Percentiles rank a stretch among this genome's conserved stretches.
Conservation (phyloP, 208 protist species). For the Trypanosoma conorhini region DNA sequence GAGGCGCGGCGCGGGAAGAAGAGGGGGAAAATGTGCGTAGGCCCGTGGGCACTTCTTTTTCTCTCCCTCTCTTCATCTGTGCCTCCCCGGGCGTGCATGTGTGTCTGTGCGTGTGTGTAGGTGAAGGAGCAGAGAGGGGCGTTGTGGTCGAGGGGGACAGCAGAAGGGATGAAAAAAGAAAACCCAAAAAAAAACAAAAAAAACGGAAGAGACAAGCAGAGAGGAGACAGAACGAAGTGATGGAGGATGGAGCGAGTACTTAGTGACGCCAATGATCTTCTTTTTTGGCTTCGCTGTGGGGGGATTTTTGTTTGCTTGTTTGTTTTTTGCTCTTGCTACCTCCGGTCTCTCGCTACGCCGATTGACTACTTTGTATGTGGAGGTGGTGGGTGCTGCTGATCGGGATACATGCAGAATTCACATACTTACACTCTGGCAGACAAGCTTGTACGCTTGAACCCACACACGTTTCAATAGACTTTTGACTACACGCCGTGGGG, state of each 20-base stretch:
- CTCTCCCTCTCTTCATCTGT: too few species aligned
- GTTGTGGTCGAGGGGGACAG: not conserved
- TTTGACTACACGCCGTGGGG: too few species aligned
- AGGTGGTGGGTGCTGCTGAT: too few species aligned
- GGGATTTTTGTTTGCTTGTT: slow-evolving; percentile 15
- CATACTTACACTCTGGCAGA: too few species aligned
- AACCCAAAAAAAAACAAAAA: slow-evolving; percentile 4
- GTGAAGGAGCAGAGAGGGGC: not conserved
- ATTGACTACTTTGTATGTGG: too few species aligned
- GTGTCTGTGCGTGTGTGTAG: slow-evolving; percentile 2
- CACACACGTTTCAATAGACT: too few species aligned
- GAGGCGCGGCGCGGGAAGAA: slow-evolving; percentile 2
- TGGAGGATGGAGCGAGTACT: too few species aligned
- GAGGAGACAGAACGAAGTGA: not conserved
- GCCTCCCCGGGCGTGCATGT: slow-evolving; percentile 2
- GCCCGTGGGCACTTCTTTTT: not conserved
- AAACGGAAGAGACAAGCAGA: not conserved
- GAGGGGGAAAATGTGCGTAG: not conserved
- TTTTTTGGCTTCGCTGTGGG: not conserved
- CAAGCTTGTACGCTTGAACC: too few species aligned
- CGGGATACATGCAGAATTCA: too few species aligned
- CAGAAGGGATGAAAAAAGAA: not conserved
- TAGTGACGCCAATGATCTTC: too few species aligned
- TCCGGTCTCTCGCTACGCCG: too few species aligned
- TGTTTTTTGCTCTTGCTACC: too few species aligned